Evolutionary conservation across 345 rosid species (phyloP).

Genomic region (Eucalyptus microcorys): DNA sequence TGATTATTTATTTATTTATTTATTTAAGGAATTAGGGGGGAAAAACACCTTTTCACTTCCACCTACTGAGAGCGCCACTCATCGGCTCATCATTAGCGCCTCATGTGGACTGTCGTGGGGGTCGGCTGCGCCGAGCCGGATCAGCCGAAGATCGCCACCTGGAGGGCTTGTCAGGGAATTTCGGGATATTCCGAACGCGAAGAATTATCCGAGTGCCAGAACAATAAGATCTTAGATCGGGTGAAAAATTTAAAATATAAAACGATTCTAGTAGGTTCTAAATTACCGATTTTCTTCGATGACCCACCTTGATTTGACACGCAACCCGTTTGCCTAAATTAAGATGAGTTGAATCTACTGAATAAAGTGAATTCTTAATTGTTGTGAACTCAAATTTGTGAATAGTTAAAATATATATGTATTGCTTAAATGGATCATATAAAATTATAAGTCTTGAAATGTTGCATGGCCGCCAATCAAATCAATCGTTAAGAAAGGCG

Average conservation of each 20-base stretch:
- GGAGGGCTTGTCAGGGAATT: not conserved
- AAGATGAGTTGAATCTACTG: not conserved
- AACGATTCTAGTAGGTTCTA: not conserved
- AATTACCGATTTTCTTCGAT: not conserved
- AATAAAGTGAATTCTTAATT: accelerated
- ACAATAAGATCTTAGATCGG: not conserved
- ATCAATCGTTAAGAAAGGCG: not conserved
- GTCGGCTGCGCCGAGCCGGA: not conserved
- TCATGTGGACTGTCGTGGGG: not conserved
- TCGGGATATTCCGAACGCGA: not conserved
- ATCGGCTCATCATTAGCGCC: not conserved
- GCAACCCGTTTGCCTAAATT: not conserved
- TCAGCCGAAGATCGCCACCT: not conserved
- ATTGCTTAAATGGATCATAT: accelerated
- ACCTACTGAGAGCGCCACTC: not conserved
- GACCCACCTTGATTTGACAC: not conserved
- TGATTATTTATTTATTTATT: too few species aligned
- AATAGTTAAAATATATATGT: not conserved
- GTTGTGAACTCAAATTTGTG: not conserved
- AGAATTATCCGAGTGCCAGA: not conserved
- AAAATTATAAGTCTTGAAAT: not conserved
- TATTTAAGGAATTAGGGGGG: not conserved
- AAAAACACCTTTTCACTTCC: not conserved
- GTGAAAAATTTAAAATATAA: not conserved
- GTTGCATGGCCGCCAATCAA: not conserved